Evolutionary conservation across 2,329 filamentous ascomycete species (phyloP), one percentile per base, ranked within the genome.

Genomic region (Aspergillus carbonarius): DNA sequence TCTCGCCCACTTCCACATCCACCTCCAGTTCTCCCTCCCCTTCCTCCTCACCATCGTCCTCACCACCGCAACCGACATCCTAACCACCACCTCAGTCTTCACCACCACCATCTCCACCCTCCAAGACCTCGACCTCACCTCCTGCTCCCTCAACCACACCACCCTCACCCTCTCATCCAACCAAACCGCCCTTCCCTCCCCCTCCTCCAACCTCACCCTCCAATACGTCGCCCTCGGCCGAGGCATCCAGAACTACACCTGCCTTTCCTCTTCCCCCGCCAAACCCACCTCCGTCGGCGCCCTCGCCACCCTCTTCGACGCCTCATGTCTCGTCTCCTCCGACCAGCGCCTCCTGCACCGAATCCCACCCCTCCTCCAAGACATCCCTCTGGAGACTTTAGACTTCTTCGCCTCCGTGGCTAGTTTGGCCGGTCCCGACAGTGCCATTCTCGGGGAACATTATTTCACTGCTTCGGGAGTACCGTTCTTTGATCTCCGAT

Each of bases 221-320:
- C 72, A 79, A 57, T 75, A 78, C 60, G 67, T 83, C 51, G 76
- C 76, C 5, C 61, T 81, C 18, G 81, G 81, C 55, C 70, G 74
- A 23, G 81, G 81, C 39, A 81, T 78, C 12, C 80, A 83, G 61
- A 83, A 82, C 71, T 83, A 82, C 65, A 78, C 77, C 15, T 83
- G 81, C 61, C 50, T 63, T 2, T 63, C 72, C 35, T 63, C 65
- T 34, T 55, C 67, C 30, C 17, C 71, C 0, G 53, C 66, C 10
- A 53, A 55, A 0, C 79, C 81, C 13, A 59, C 65, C 13, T 66
- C 78, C 8, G 67, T 76, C 35, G 79, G 79, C 9, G 80, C 81
- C 20, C 68, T 76, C n/a, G 81, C 79, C 2, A 74, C 73, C 2
- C 72, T 82, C 3, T 78, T 78, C 61, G 77, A 81, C 42, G 75